Evolutionary conservation across 345 rosid genomes (phyloP), one percentile per base, ranked within the genome.

Genomic region (Trapa incisa): DNA sequence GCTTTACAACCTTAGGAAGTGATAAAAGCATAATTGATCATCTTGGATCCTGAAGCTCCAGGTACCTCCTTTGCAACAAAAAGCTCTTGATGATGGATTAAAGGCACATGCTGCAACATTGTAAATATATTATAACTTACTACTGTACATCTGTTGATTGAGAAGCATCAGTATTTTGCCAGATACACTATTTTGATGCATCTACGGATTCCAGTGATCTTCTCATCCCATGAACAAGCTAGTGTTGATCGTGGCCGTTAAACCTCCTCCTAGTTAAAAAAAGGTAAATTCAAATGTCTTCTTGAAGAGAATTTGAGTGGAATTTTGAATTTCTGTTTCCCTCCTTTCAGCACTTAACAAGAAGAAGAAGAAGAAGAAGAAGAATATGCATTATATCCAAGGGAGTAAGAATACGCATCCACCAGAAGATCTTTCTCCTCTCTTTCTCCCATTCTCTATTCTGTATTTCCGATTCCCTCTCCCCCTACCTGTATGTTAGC

Each of bases 251-350:
- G 43, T 4, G 7, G 43, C 43, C 43, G 4, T 8, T 3, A 41
- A 41, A 41, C 43, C 43, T 41, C 43, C 6, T 41, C 29, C 29
- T 41, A 41, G 4, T 41, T 41, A 8, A 41, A 41, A 41, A 41
- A 41, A 41, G 4, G 7, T n/a, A 54, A 50, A 1, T 50, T n/a
- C 43, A 41, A 2, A 41, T 3, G 29, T 22, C 3, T 22, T 3
- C 6, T 6, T 4, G 10, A 5, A 3, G 63, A 38, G 37, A 5
- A 33, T 58, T 6, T 4, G 15, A 53, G 16, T 0, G 11, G 14
- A 4, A 37, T 1, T 67, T 67, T 67, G 37, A 67, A 67, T 52
- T 38, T 67, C 37, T 67, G 70, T 47, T 63, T 67, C 70, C 63
- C 29, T 22, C 29, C 29, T 22, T 22, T 22, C 29, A 22, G 29